Evolutionary conservation across 192 early-diverging fungal species (phyloP), one percentile per base, ranked within the genome.

Genomic region (Endogone sp.): DNA sequence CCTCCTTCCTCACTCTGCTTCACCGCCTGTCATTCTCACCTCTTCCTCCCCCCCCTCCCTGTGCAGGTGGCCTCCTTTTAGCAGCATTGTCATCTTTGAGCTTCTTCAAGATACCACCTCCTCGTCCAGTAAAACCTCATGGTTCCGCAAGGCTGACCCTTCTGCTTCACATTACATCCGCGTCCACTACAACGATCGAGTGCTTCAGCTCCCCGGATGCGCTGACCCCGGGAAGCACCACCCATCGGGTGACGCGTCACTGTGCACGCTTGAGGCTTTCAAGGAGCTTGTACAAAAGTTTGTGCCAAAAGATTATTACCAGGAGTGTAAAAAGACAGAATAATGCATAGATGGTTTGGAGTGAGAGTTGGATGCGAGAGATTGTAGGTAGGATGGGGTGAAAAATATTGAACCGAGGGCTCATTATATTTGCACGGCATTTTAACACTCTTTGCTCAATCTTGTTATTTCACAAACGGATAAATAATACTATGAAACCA

Each of bases 21-120:
- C 8, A 29, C 29, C 26, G 21, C 44, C 22, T 69, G 24, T 26
- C 60, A 32, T 28, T 13, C 37, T 44, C 37, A 44, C 37, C 37
- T 44, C 13, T 13, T 8, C 4, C 13, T 13, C 37, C 2, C 29
- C 29, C 22, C 44, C 22, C 56, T 30, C 30, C 60, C 28, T 54
- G 49, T 21, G 29, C 58, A 79, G 77, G 69, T 80, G 79, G 79
- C 79, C 79, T 13, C 75, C 75, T 20, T 80, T 80, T 54, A 73
- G 72, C 22, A 74, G 75, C 44, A 57, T 69, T 20, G 31, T 80
- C 37, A 65, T 74, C 22, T 77, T 80, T 58, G 79, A 80, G 62
- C 57, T 80, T 28, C 76, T 77, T 54, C 71, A 79, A 30, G 49
- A 75, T 29, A 72, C 71, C n/a, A 56, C 54, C 21, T 13, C 25